phyloP scores from a whole-genome alignment of 768 basidiomycete genomes.

The Psilocybe tampanensis region DNA sequence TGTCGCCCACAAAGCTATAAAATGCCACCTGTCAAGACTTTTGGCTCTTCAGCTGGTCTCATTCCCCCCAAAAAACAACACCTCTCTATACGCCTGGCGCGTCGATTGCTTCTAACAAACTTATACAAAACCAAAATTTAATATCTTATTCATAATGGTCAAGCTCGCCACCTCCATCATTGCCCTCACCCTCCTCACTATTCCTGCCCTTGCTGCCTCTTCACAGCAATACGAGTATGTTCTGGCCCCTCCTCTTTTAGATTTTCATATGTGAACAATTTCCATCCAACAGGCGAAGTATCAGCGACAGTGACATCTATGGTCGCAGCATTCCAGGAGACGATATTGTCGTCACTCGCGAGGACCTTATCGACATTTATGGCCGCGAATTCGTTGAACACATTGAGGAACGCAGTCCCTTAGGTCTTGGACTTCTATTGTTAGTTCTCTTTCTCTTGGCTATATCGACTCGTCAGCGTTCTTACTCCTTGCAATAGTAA shows the following conservation, averaged over 20 bases:
- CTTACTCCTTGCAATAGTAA: background rate
- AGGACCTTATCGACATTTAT: slow-evolving; percentile 5
- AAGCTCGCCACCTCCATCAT: slow-evolving; percentile 5
- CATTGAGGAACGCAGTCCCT: slow-evolving; percentile 14
- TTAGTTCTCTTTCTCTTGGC: background rate
- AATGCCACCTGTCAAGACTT: background rate
- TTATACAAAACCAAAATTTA: background rate
- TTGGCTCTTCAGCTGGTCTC: slow-evolving; percentile 16
- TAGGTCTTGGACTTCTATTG: slow-evolving; percentile 11
- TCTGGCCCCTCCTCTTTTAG: background rate
- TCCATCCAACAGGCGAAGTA: background rate
- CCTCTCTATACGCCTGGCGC: background rate
- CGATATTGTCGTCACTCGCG: slow-evolving; percentile 4
- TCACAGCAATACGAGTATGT: slow-evolving; percentile 7
- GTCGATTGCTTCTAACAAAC: background rate
- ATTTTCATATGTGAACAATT: background rate
- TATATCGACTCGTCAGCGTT: background rate
- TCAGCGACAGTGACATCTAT: slow-evolving; percentile 4
- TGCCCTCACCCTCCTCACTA: slow-evolving; percentile 6
- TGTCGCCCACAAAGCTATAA: background rate
- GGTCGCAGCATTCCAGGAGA: background rate
- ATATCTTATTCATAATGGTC: slow-evolving; percentile 6
- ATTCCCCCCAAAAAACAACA: background rate
- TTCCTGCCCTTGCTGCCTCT: slow-evolving; percentile 6
- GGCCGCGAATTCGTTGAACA: slow-evolving; percentile 9